Base-by-base conservation (phyloP, 2,329 filamentous ascomycete species). In the Epichloe brachyelytri region DNA sequence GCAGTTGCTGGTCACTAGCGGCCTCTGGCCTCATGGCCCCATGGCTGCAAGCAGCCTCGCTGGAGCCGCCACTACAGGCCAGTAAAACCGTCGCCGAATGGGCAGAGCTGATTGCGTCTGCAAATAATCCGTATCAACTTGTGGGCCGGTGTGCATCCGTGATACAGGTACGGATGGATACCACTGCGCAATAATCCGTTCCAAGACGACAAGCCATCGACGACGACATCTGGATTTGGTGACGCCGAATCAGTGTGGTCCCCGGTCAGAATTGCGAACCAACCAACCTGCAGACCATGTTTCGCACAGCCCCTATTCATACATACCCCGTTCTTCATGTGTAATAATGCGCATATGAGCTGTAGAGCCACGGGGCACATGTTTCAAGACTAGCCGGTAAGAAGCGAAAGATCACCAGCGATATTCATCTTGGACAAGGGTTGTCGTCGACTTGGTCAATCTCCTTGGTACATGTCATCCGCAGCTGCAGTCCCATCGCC, bases 21-120 rank as follows among this genome's bases (percentile, higher is more conserved):
- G 26, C 26, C 26, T 30, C 26, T 30, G 8, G 26, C 26, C 26
- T 3, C 26, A 30, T 26, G 39, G 43, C 43, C 20, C 44, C 40
- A 37, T 46, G 44, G 47, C 54, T 51, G 54, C 54, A 48, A 50
- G 50, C 54, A 55, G 54, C 51, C 49, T 55, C 47, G 49, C 43
- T 50, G 46, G 19, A 43, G 50, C 26, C 46, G 53, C 53, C 51
- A 34, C 33, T 34, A 38, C 37, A 33, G 46, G 38, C 46, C 49
- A 51, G 48, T 43, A 14, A 48, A 11, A 34, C 36, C 36, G 30
- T 30, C 37, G 22, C 26, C 11, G 26, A 46, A 48, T 33, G 34
- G 53, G 46, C 22, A 46, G 12, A 22, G 12, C 3, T 22, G 22
- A 46, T 22, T 22, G 22, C 22, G 22, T 43, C 8, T 22, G 20